Base-by-base conservation (phyloP, 225 moss, liverwort and hornwort genomes). In the Straminergon stramineum region DNA sequence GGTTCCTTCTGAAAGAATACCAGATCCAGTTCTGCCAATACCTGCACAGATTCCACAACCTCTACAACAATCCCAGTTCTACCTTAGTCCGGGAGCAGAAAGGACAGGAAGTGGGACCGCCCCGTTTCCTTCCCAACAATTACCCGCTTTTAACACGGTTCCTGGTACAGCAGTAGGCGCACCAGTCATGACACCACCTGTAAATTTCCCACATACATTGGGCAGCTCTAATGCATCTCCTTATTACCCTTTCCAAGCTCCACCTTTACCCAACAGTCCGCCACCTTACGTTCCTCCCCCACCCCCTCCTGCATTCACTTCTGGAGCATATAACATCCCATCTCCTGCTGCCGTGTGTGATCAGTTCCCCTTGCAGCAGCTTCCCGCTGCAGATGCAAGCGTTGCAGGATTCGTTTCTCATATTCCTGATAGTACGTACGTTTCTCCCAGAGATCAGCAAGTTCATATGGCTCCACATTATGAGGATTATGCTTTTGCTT, bases 261-360 rank as follows among this genome's bases (percentile, higher is more conserved):
- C 94, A 34, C 93, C 93, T 32, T 88, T 92, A 71, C 94, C 94
- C 34, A 85, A 45, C 88, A 77, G 84, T 85, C 91, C 89, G 6
- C 91, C 92, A 37, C 93, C 93, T 66, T 91, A 79, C 52, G 87
- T 88, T 64, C 92, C 94, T 87, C 92, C 92, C 17, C 93, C 93
- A 74, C 90, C 93, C 77, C 82, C 94, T 48, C 73, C 75, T 71
- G 82, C 79, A 32, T 89, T 79, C 80, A 32, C 91, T 66, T 82
- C 90, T 45, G 86, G 78, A 70, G 80, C 79, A 30, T 82, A 56
- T 84, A 57, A 10, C 87, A 74, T 57, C 64, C 86, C 91, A 51
- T 51, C 91, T 68, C 76, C 89, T 34, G 73, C 31, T 67, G 22
- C 37, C 14, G 48, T n/a, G 20, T 92, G 87, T 69, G 90, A 90